Evolutionary conservation across 2,329 filamentous ascomycete species (phyloP).

Genomic region (Aspergillus clavatus): DNA sequence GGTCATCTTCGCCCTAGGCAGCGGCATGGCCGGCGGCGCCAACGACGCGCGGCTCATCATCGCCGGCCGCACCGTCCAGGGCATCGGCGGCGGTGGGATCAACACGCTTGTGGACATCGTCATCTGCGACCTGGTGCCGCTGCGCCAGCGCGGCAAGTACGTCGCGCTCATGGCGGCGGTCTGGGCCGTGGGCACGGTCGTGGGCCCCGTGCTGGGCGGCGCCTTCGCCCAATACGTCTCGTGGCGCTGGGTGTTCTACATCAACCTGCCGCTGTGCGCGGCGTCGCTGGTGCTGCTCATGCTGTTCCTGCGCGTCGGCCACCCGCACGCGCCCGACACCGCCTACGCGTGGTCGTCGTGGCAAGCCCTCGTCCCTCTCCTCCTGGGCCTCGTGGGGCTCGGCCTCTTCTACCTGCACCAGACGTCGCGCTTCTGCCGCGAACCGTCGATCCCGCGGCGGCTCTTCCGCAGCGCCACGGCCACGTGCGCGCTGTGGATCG

Average conservation of each 20-base stretch:
- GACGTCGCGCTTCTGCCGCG: not conserved
- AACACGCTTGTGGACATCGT: constrained; percentile 36
- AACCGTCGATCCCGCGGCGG: constrained; percentile 39
- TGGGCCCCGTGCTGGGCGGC: constrained; percentile 27
- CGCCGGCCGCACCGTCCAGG: constrained; percentile 38
- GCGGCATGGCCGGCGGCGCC: constrained; percentile 32
- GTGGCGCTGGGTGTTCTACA: constrained; percentile 28
- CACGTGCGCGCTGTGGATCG: constrained; percentile 1
- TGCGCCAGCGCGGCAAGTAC: constrained; percentile 24
- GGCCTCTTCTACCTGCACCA: not conserved
- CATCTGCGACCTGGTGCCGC: constrained; percentile 36
- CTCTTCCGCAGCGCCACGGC: constrained; percentile 44
- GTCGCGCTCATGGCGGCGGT: constrained; percentile 18
- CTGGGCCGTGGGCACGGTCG: constrained; percentile 21
- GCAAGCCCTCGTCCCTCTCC: constrained; percentile 54
- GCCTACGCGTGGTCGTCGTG: constrained; percentile 50
- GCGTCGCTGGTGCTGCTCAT: constrained; percentile 14
- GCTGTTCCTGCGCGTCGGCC: constrained; percentile 2
- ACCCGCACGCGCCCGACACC: not conserved
- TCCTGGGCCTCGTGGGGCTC: constrained; percentile 45
- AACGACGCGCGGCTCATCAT: constrained; percentile 28
- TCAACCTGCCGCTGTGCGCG: constrained; percentile 24
- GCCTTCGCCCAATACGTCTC: constrained; percentile 20
- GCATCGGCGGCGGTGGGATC: constrained; percentile 42
- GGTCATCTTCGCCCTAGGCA: constrained; percentile 41